Evolutionary conservation across 2,329 filamentous ascomycete genomes (phyloP), one percentile per base, ranked within the genome.

Genomic region (Harringtonia aguacate): DNA sequence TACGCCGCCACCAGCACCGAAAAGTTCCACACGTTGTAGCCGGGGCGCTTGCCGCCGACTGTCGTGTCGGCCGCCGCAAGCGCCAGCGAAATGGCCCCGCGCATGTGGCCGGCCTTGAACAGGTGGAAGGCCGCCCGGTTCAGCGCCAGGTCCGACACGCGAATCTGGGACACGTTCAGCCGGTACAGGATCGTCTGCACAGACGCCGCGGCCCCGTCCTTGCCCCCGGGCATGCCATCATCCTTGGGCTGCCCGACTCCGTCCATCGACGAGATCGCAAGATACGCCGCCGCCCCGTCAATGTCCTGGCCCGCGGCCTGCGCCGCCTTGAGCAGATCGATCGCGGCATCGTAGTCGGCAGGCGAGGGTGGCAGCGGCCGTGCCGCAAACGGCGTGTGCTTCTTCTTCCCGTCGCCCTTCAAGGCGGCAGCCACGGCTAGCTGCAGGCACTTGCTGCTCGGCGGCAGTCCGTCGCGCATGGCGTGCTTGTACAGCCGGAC

Each of bases 361-460:
- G 21, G 22, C 8, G 31, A 10, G 14, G 20, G 10, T n/a, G 38
- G n/a, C 39, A 15, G 21, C 10, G 5, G n/a, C 13, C 2, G 9
- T 15, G 18, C 27, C 28, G 20, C 3, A 14, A 18, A 17, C 30
- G 17, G 9, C 30, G 17, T 9, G 27, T 29, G 17, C 15, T 15
- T 35, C 36, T 56, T 51, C 4, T 53, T 45, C 4, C 53, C 54
- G 31, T 62, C 42, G 2, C 35, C 55, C 15, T 55, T 56, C 41
- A 75, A 52, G 14, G 63, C 59, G 2, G 70, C 68, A 10, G 63
- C 51, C 9, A 76, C 64, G 9, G 67, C 70, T 6, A 74, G 57
- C n/a, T 66, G 64, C 14, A 76, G 59, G 43, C 66, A 70, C 21
- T 63, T 59, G 4, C 53, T 52, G 24, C 62, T 66, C 46, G 60